Evolutionary conservation across 805 yeast genomes (phyloP), one percentile per base, ranked within the genome.

Genomic region (Zygosaccharomyces kombuchaensis): DNA sequence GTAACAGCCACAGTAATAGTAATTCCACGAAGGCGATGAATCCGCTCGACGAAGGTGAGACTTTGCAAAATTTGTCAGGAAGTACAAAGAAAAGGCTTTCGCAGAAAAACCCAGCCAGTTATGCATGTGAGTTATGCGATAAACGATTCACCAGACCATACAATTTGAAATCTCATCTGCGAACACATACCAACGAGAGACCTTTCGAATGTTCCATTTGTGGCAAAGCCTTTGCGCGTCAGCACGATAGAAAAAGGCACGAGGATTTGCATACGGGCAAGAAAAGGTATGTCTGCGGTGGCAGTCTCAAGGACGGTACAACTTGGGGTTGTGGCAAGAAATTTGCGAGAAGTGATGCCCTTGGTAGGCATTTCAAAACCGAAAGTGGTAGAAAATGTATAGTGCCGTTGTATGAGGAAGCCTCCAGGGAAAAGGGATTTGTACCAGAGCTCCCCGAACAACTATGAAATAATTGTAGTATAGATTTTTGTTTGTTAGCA

Each of bases 141-240:
- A 89, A 88, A 66, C 71, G 82, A 40, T 91, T 91, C 63, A 91
- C 98, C 1, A 70, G 98, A 45, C 96, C 96, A 0, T 93, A 93
- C 65, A 93, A 93, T 61, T 71, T 91, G 54, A 87, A 91, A 55
- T 87, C 96, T 0, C 99, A 91, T 67, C 70, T 86, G 59, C 72
- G 96, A 47, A 91, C 98, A 0, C 99, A 87, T 62, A 85, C 95
- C 0, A 84, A 84, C 59, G 95, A 86, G 58, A 68, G 89, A 43
- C 95, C 93, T 5, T 86, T 78, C 58, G 72, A 78, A 6, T 86
- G 95, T 65, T 70, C 75, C 10, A 73, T 77, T 3, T 86, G 95
- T 67, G 88, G 87, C 4, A 85, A 85, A 62, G 86, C 90, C 0
- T 86, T 86, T 71, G 90, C 90, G 5, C 67, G 93, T 48, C 82